Percentiles rank a stretch among this genome's conserved stretches.
These are phyloP conservation scores for Botrytis elliptica DNA, from an alignment of 2,329 filamentous ascomycete species.

Conservation along the genomic window DNA sequence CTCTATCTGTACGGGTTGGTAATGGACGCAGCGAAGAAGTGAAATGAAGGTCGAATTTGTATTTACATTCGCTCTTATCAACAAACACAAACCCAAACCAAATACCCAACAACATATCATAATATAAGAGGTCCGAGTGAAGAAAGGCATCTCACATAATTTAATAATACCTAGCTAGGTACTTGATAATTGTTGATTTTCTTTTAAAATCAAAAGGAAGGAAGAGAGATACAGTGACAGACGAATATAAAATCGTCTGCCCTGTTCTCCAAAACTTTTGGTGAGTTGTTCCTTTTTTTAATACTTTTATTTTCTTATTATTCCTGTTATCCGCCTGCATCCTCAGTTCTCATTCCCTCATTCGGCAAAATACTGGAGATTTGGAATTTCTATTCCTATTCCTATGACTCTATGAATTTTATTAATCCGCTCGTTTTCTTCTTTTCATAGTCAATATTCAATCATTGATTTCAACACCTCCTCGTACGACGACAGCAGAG, in stretches of 20 bases:
- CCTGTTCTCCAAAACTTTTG: slow-evolving; percentile 49
- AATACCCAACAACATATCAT: neutral
- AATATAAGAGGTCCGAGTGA: neutral
- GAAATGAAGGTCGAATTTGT: neutral
- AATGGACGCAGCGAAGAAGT: neutral
- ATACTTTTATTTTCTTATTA: slow-evolving; percentile 2
- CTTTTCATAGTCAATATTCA: slow-evolving; percentile 20
- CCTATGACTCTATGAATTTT: neutral
- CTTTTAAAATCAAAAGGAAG: neutral
- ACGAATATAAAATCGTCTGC: slow-evolving; percentile 59
- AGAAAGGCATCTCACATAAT: neutral
- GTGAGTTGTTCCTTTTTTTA: slow-evolving; percentile 14
- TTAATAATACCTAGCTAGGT: neutral
- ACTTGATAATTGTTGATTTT: slow-evolving; percentile 1
- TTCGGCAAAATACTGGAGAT: slow-evolving; percentile 18
- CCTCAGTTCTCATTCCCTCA: neutral
- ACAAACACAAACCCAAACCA: neutral
- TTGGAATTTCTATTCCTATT: slow-evolving; percentile 2
- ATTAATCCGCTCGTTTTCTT: slow-evolving; percentile 5
- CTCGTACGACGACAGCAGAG: slow-evolving; percentile 62
- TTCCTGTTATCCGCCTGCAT: slow-evolving; percentile 15
- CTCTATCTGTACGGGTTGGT: neutral
- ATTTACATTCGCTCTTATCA: neutral
- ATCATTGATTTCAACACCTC: slow-evolving; percentile 44
- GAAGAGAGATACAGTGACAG: slow-evolving; percentile 53